Percentiles rank a stretch among this genome's conserved stretches.
Conservation (phyloP, 306 rosid species). For the Ammopiptanthus mongolicus region DNA sequence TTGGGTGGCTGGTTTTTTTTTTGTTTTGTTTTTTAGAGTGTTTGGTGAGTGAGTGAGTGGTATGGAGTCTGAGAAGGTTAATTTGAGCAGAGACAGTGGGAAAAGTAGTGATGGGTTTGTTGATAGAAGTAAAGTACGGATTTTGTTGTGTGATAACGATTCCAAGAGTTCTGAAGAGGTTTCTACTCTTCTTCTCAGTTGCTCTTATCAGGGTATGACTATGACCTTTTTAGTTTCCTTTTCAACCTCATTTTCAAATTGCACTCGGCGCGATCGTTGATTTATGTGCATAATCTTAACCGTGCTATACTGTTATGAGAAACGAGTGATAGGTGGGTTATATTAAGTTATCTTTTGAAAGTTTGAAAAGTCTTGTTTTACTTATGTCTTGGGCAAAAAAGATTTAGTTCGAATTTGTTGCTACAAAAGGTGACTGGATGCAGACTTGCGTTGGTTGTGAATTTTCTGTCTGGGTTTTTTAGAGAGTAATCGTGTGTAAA, state of each 20-base stretch:
- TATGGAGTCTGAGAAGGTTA: conserved; percentile 55
- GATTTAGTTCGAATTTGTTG: not conserved
- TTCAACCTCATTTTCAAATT: not conserved
- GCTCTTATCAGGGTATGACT: conserved; percentile 84
- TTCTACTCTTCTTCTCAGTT: conserved; percentile 69
- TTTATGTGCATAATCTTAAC: not conserved
- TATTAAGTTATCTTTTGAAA: not conserved
- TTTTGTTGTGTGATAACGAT: conserved; percentile 88
- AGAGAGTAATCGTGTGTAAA: too few relatives aligned
- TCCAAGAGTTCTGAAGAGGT: conserved; percentile 73
- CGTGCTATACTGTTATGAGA: not conserved
- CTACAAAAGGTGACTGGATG: not conserved
- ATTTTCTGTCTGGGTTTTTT: too few relatives aligned
- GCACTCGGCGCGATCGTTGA: not conserved
- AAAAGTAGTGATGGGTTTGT: conserved; percentile 66
- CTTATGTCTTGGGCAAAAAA: not conserved
- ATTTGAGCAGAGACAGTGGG: conserved; percentile 55
- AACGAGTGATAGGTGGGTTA: not conserved
- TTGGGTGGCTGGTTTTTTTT: not conserved
- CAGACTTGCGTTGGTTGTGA: not conserved
- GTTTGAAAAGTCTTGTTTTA: not conserved
- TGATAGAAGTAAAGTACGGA: conserved; percentile 91
- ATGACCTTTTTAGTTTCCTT: not conserved
- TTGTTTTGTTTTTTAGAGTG: not conserved
- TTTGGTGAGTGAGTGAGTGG: not conserved